These are phyloP conservation scores for Arthrobotrys sphaeroides DNA, from an alignment of 2,329 filamentous ascomycete species.

Conservation along the genomic window DNA sequence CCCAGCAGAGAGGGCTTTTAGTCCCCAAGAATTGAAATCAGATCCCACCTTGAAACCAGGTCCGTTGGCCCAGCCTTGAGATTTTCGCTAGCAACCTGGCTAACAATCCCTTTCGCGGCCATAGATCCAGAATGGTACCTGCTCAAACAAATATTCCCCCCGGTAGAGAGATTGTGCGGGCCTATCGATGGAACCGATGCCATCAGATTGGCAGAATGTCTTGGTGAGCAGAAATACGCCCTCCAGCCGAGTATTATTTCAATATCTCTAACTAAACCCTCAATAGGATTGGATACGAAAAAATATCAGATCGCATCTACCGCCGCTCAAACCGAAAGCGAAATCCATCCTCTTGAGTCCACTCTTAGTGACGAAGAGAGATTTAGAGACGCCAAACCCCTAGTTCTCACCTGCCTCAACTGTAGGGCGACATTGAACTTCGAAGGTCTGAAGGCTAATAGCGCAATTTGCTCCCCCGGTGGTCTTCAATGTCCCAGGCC, in stretches of 20 bases:
- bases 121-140: conserved; percentile 95
- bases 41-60: conserved; percentile 76
- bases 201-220: conserved; percentile 86
- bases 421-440: conserved; percentile 79
- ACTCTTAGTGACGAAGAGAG: conserved; percentile 92
- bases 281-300: conserved; percentile 76
- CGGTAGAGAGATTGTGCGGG: conserved; percentile 95
- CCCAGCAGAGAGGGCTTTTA: conserved; percentile 85
- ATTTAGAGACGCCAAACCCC: conserved; percentile 80
- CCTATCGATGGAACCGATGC: conserved; percentile 94
- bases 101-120: background rate
- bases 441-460: conserved; percentile 74
- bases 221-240: conserved; percentile 64
- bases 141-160: conserved; percentile 97
- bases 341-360: conserved; percentile 87
- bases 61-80: background rate
- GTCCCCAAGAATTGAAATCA: conserved; percentile 83
- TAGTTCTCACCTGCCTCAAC: conserved; percentile 80
- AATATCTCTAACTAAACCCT: background rate
- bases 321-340: conserved; percentile 61
- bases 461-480: conserved; percentile 72
- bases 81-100: background rate
- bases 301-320: conserved; percentile 80
- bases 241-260: background rate
- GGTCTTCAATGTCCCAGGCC: conserved; percentile 76